phyloP scores from a whole-genome alignment of 495 filamentous ascomycete genomes.

The Lophium mytilinum region DNA sequence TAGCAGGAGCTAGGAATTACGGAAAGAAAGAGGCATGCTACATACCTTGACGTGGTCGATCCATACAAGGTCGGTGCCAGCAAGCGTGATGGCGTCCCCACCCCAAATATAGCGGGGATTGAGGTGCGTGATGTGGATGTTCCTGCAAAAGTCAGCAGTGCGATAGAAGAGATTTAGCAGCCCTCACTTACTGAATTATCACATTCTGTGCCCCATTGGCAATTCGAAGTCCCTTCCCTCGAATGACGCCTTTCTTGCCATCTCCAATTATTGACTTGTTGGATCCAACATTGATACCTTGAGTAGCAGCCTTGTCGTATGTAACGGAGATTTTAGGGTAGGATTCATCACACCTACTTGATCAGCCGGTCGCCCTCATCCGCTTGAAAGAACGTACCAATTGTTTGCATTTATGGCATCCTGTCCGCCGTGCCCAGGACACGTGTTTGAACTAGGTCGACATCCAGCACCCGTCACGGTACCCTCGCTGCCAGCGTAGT shows the following conservation, averaged over 20 bases:
- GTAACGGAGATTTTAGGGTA: constrained; percentile 24
- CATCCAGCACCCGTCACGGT: constrained; percentile 39
- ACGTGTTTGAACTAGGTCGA: constrained; percentile 19
- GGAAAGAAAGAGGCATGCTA: background rate
- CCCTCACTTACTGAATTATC: constrained; percentile 34
- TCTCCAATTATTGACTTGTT: constrained; percentile 41
- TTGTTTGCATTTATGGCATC: constrained; percentile 46
- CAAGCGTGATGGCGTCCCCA: constrained; percentile 42
- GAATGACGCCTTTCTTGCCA: constrained; percentile 36
- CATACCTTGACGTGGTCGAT: constrained; percentile 36
- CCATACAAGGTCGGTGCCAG: constrained; percentile 40
- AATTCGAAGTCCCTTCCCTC: constrained; percentile 41
- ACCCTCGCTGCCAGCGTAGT: constrained; percentile 41
- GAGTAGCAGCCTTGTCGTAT: constrained; percentile 41
- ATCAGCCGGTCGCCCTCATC: constrained; percentile 9
- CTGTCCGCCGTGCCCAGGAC: constrained; percentile 42
- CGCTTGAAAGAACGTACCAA: constrained; percentile 32
- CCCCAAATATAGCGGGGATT: constrained; percentile 46
- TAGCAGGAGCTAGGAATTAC: background rate
- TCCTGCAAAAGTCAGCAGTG: constrained; percentile 6
- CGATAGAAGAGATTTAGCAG: too few relatives aligned
- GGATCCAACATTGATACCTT: constrained; percentile 40
- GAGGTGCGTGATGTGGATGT: constrained; percentile 42
- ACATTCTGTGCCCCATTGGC: constrained; percentile 38
- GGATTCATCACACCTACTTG: constrained; percentile 1